phyloP scores from a whole-genome alignment of 2,329 filamentous ascomycete genomes.

The Fusarium sp. region DNA sequence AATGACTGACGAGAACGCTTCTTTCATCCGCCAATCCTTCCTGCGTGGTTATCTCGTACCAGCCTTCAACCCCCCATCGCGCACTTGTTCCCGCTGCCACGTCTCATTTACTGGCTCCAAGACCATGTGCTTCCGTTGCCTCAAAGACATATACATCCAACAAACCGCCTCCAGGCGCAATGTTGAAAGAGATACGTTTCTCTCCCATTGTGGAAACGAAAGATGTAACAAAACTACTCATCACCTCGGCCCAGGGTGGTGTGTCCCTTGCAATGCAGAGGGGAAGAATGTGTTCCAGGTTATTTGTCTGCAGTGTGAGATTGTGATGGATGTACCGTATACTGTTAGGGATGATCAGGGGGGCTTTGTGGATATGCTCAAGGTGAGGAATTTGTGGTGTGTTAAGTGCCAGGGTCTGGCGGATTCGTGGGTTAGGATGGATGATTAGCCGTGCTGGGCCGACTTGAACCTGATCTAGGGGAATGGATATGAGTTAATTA shows the following conservation, averaged over 20 bases:
- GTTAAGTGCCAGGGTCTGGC: conserved; percentile 12
- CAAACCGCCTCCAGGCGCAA: not conserved
- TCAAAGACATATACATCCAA: not conserved
- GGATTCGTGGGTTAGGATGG: conserved; percentile 19
- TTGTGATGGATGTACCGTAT: conserved; percentile 3
- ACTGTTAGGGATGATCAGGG: conserved; percentile 18
- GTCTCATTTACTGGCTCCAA: not conserved
- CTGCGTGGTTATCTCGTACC: conserved; percentile 20
- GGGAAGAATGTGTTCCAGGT: not conserved
- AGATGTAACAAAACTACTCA: conserved; percentile 10
- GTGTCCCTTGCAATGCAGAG: conserved; percentile 11
- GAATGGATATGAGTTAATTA: not conserved
- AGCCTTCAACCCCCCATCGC: not conserved
- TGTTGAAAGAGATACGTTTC: not conserved
- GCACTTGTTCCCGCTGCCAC: conserved; percentile 10
- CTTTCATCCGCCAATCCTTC: conserved; percentile 3
- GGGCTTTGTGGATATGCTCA: conserved; percentile 21
- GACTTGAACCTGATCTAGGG: not conserved
- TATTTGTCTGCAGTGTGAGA: conserved; percentile 22
- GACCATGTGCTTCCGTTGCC: conserved; percentile 13
- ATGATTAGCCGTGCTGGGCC: not conserved
- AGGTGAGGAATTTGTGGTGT: conserved; percentile 35
- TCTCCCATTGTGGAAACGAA: not conserved
- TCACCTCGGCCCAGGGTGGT: conserved; percentile 37
- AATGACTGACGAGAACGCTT: not conserved